Base-by-base conservation (phyloP, 1,284 basidiomycete genomes). In the Schizopora paradoxa region DNA sequence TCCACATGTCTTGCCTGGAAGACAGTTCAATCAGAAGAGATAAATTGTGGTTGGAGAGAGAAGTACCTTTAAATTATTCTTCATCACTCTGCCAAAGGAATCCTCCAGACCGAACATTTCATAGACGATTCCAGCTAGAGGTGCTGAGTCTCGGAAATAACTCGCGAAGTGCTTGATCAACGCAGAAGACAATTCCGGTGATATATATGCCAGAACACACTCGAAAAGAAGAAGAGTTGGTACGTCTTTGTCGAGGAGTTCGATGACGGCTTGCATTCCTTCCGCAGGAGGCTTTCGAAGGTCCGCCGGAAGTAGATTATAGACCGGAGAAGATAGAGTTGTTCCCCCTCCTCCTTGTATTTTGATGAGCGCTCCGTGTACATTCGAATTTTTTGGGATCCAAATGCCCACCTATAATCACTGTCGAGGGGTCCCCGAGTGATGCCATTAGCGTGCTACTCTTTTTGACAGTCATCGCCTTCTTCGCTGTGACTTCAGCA, bases 181-280 rank as follows among this genome's bases (percentile, higher is more conserved):
- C 0, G 67, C 66, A 19, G 72, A 66, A 0, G 82, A 83, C 2
- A 74, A 68, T 4, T 64, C 58, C 0, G 86, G 79, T 0, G 68
- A 58, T 76, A 96, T 86, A 63, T 97, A 97, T n/a, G 82, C 89
- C 48, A 95, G 74, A 2, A 96, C 87, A 55, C 93, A 95, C 70
- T 97, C 93, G 49, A 90, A 90, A 6, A 97, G 66, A 14, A 95
- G 70, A 1, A 97, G 74, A 0, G 90, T 92, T 1, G 91, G 90
- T 4, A 81, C 58, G 0, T 66, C 53, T 0, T 76, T 68, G n/a
- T 83, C 81, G n/a, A 93, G 68, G 2, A 82, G 53, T 0, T 31
- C 14, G n/a, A n/a, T n/a, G n/a, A n/a, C n/a, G 19, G 66, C 55
- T n/a, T 52, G 49, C 2, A 51, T 47, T 21, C 51, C 56, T 28